Evolutionary conservation across 192 early-diverging fungal genomes (phyloP).

Genomic region (Backusella tarrabulga): DNA sequence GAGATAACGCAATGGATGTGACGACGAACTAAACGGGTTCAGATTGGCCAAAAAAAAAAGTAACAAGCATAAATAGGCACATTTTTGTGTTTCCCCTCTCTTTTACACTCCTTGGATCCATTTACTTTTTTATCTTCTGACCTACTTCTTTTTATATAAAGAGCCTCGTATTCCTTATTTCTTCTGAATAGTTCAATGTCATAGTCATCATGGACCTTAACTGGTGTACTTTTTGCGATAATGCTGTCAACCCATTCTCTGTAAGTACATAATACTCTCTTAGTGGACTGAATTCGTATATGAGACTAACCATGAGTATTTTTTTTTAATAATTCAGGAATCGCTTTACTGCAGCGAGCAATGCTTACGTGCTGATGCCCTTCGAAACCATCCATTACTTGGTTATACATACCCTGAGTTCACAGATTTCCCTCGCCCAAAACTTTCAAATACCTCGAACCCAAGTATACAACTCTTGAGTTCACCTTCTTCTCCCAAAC

Average conservation of each 20-base stretch:
- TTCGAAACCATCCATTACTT: constrained; percentile 32
- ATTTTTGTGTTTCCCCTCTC: not conserved
- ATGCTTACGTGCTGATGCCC: constrained; percentile 34
- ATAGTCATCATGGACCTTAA: constrained; percentile 32
- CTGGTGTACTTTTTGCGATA: constrained; percentile 37
- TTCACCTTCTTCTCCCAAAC: not conserved
- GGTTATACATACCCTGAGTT: constrained; percentile 37
- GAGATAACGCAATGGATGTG: constrained; percentile 5
- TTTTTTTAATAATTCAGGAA: constrained; percentile 22
- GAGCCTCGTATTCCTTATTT: not conserved
- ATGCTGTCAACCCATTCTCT: constrained; percentile 29
- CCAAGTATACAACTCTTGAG: not conserved
- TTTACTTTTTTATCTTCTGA: not conserved
- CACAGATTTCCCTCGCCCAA: constrained; percentile 36
- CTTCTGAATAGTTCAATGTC: not conserved
- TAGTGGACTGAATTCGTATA: not conserved
- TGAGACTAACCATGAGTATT: not conserved
- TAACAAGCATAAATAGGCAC: not conserved
- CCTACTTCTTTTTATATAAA: not conserved
- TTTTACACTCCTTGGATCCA: not conserved
- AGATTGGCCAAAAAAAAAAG: not conserved
- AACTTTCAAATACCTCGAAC: not conserved
- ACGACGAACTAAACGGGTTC: not conserved
- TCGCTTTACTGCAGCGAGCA: constrained; percentile 38
- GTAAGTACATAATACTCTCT: constrained; percentile 15